Conservation (phyloP, 352 stramenopile species). For the Pythium aphanidermatum region DNA sequence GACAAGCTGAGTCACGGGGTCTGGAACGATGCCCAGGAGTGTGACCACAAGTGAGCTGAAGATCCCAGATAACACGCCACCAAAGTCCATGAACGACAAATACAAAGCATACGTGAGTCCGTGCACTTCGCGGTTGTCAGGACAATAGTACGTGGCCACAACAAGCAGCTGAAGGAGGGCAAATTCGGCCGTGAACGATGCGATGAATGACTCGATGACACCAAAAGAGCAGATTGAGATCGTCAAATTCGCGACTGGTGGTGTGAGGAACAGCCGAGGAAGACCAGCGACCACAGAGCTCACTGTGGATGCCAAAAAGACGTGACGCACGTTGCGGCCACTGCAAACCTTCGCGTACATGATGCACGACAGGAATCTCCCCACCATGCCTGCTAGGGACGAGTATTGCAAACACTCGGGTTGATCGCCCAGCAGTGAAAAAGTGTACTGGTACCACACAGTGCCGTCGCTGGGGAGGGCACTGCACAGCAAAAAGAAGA, state of each 20-base stretch:
- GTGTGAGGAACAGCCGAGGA: conserved; percentile 55
- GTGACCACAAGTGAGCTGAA: conserved; percentile 50
- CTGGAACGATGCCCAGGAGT: conserved; percentile 47
- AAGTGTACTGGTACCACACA: conserved; percentile 83
- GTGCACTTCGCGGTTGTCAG: conserved; percentile 40
- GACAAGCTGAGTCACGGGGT: conserved; percentile 44
- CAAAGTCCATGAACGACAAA: conserved; percentile 84
- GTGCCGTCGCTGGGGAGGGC: conserved; percentile 54
- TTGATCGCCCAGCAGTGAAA: conserved; percentile 42
- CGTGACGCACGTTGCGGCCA: conserved; percentile 53
- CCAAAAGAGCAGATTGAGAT: conserved; percentile 66
- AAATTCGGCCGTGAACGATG: conserved; percentile 72
- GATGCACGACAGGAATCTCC: conserved; percentile 63
- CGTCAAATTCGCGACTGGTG: conserved; percentile 39
- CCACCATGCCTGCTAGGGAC: conserved; percentile 57
- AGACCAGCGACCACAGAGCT: conserved; percentile 54
- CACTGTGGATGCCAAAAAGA: conserved; percentile 76
- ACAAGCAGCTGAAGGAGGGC: conserved; percentile 76
- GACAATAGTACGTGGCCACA: conserved; percentile 80
- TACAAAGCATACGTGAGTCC: conserved; percentile 77
- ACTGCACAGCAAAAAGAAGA: conserved; percentile 81
- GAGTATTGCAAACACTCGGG: conserved; percentile 73
- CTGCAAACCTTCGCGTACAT: conserved; percentile 68
- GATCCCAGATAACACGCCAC: conserved; percentile 62
- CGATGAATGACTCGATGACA: conserved; percentile 67